Conservation (phyloP, 1,284 basidiomycete genomes). For the Schizopora paradoxa region DNA sequence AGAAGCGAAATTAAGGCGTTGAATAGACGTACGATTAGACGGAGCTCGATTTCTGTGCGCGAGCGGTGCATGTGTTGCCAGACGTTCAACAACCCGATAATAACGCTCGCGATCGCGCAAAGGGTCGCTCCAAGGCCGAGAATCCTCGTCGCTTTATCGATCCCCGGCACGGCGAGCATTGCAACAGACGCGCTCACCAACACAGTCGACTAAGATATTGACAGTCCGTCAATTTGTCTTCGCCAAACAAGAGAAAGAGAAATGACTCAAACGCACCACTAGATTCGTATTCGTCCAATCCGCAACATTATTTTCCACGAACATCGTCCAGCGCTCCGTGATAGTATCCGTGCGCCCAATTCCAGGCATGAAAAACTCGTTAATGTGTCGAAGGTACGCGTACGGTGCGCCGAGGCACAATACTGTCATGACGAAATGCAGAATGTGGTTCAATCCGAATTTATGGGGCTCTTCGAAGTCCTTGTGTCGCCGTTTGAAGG, state of each 20-base stretch:
- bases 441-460: conserved; percentile 21
- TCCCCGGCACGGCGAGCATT: conserved; percentile 40
- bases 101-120: conserved; percentile 46
- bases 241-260: background rate
- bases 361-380: conserved; percentile 21
- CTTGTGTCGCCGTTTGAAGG: conserved; percentile 5
- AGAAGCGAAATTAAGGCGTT: background rate
- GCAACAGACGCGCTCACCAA: conserved; percentile 51
- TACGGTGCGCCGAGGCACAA: conserved; percentile 49
- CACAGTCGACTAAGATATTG: conserved; percentile 46
- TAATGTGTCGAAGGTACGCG: conserved; percentile 45
- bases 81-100: conserved; percentile 49
- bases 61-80: conserved; percentile 50
- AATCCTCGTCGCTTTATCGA: conserved; percentile 35
- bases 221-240: background rate
- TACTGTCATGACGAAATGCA: conserved; percentile 35
- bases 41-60: conserved; percentile 23
- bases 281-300: conserved; percentile 11
- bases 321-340: conserved; percentile 36
- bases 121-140: conserved; percentile 43
- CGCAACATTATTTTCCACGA: conserved; percentile 43
- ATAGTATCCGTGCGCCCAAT: conserved; percentile 39
- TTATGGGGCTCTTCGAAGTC: conserved; percentile 30
- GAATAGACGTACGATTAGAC: conserved; percentile 8
- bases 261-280: conserved; percentile 4